Evolutionary conservation across 176 grass and related monocot genomes (phyloP).

Genomic region (Melocanna baccifera): DNA sequence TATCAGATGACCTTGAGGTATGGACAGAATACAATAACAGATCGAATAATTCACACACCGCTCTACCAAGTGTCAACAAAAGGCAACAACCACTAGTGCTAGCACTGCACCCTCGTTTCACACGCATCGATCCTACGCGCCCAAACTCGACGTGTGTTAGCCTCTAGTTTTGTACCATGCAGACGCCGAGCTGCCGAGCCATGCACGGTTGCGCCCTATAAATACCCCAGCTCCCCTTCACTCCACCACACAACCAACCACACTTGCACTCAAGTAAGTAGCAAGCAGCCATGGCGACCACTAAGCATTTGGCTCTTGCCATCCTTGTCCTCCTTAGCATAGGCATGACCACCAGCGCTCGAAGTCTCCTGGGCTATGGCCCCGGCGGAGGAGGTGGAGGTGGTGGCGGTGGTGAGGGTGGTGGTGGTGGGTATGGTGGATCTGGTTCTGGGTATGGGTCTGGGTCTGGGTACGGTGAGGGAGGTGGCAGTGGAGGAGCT

Average conservation of each 20-base stretch:
- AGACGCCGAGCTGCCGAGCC: not conserved
- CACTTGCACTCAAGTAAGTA: slow-evolving; percentile 1
- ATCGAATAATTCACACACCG: slow-evolving; percentile 14
- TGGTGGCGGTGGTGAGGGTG: slow-evolving; percentile 13
- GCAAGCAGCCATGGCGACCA: slow-evolving; percentile 23
- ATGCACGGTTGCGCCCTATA: slow-evolving; percentile 38
- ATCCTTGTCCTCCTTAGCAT: slow-evolving; percentile 45
- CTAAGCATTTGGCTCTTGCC: slow-evolving; percentile 35
- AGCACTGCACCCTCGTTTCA: slow-evolving; percentile 15
- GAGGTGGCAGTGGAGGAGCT: slow-evolving; percentile 23
- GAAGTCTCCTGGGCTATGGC: slow-evolving; percentile 22
- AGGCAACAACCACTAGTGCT: slow-evolving; percentile 13
- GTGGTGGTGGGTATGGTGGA: slow-evolving; percentile 20
- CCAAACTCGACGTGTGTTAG: slow-evolving; percentile 21
- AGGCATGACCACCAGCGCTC: slow-evolving; percentile 23
- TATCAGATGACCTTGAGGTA: slow-evolving; percentile 25
- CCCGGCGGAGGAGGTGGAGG: slow-evolving; percentile 8
- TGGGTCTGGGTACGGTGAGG: slow-evolving; percentile 26
- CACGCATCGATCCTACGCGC: not conserved
- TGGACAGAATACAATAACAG: slow-evolving; percentile 28
- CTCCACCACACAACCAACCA: slow-evolving; percentile 12
- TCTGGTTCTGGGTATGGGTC: slow-evolving; percentile 22
- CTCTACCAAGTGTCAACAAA: slow-evolving; percentile 32
- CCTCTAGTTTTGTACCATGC: slow-evolving; percentile 25
- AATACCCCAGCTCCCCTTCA: slow-evolving; percentile 19